Evolutionary conservation across 768 basidiomycete species (phyloP).

Genomic region (Lentinula sp.): DNA sequence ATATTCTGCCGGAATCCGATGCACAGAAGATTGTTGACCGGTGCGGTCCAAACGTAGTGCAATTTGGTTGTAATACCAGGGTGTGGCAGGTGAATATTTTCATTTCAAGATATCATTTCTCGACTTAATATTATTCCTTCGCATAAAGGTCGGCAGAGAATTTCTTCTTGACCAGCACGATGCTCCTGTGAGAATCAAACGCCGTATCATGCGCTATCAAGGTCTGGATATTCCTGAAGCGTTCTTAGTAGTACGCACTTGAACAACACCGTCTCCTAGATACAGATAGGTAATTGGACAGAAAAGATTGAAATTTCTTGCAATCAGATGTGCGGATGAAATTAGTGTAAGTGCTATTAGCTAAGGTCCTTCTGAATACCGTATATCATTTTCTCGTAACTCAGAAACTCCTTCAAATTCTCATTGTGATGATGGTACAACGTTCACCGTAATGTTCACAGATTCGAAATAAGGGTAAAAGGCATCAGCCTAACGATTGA

Average conservation of each 20-base stretch:
- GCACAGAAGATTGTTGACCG: conserved; percentile 1
- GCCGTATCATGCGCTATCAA: conserved; percentile 1
- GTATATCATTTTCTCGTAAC: neutral
- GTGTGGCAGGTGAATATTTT: conserved; percentile 3
- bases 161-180: neutral
- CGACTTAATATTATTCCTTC: neutral
- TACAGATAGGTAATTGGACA: no score
- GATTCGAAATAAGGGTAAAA: neutral
- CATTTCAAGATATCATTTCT: neutral
- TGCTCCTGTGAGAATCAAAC: neutral
- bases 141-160: neutral
- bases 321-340: neutral
- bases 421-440: neutral
- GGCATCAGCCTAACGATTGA: neutral
- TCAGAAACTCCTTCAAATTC: neutral
- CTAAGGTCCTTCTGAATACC: neutral
- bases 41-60: neutral
- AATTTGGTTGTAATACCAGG: conserved; percentile 6
- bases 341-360: neutral
- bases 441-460: conserved; percentile 1
- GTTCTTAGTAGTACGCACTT: conserved; percentile 4
- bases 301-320: no score
- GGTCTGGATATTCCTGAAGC: conserved; percentile 5
- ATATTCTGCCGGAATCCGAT: neutral
- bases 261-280: neutral